Evolutionary conservation across 768 basidiomycete genomes (phyloP), one percentile per base, ranked within the genome.

Genomic region (Trametes gibbosa): DNA sequence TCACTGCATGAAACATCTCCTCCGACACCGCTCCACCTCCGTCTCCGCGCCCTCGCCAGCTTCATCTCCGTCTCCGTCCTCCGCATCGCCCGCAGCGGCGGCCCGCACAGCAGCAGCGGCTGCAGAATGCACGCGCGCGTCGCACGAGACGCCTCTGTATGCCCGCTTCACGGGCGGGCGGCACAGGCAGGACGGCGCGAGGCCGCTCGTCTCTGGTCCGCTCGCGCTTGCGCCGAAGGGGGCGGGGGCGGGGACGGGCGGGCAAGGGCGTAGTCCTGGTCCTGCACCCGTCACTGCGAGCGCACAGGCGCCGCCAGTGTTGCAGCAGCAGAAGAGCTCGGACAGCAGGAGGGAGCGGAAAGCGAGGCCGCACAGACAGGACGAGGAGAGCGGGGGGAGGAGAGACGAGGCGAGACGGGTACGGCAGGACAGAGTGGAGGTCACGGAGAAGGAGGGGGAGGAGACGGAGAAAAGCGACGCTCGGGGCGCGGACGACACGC

Each of bases 181-280:
- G 29, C 16, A 53, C 27, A 65, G 21, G 8, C 49, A 32, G 25
- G 63, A 55, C 17, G 29, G 49, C 17, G 46, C 39, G 19, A 59
- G 50, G 60, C 60, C 61, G 9, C 49, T 64, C 7, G 68, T 70
- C 10, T 70, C 69, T 41, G 65, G 66, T 32, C 70, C 69, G 21
- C 62, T 68, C 58, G 63, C 65, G 37, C 66, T 68, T 29, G 68
- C 25, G 21, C 52, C 56, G 50, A 45, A 19, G 40, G 50, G 51
- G 50, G 41, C 37, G 32, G 59, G 24, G 23, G 14, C 3, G 12
- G n/a, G n/a, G n/a, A n/a, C n/a, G n/a, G n/a, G n/a, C n/a, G n/a
- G n/a, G n/a, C n/a, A n/a, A n/a, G n/a, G n/a, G n/a, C n/a, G n/a
- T n/a, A n/a, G 21, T 9, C 52, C 32, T 23, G 34, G 29, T 2